Evolutionary conservation across 106 monocot genomes (phyloP), one percentile per base, ranked within the genome.

Genomic region (Allium fistulosum): DNA sequence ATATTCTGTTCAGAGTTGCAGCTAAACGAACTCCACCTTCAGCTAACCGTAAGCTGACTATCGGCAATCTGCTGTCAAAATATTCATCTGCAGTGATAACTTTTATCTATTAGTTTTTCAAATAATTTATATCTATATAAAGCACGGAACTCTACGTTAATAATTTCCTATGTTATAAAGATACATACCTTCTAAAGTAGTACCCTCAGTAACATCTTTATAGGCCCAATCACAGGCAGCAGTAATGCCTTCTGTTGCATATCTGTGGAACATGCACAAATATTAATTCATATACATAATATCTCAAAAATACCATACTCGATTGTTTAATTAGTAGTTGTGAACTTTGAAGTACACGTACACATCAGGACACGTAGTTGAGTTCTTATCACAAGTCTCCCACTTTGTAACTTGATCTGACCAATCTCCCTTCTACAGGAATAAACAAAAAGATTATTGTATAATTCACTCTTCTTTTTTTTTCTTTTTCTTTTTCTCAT

Each of bases 161-260:
- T 37, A 37, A 5, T 37, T 37, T 37, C 37, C 5, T 37, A 37
- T 37, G 37, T 37, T 37, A 59, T 58, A 37, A 37, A 61, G 18
- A 22, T 61, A n/a, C n/a, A 17, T 46, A 82, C 86, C 86, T 71
- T 71, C 73, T 16, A 86, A 46, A 0, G 53, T 48, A 6, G 82
- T 70, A 63, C 60, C 77, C 17, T 86, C 67, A 14, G 69, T 67
- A 7, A 63, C 86, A 71, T 64, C 46, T 68, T 80, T 82, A 74
- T 86, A 86, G 48, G 82, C 82, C 82, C 79, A 86, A 8, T 82
- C 71, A 26, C 86, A 86, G 22, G 82, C 86, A 61, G 79, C 82
- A 26, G 58, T 71, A 46, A 86, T 82, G 27, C 82, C 76, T 69
- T 86, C 86, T 9, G 86, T 66, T 80, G 86, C 86, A 71, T 77